phyloP scores from a whole-genome alignment of 805 yeast genomes.

The Starmerella etchellsii region DNA sequence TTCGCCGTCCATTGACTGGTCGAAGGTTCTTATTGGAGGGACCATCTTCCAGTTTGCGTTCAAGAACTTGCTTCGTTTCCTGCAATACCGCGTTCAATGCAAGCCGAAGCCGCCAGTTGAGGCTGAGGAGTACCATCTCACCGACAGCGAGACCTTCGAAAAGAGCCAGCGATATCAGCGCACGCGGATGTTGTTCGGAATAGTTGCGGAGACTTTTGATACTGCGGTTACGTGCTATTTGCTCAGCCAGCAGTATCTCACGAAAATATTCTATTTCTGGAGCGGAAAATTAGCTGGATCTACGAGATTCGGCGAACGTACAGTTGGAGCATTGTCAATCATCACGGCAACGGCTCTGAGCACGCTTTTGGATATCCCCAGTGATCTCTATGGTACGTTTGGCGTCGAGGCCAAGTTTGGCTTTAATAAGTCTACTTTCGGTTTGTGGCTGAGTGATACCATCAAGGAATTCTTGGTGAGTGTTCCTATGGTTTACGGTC shows the following conservation, averaged over 20 bases:
- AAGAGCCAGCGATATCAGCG: slow-evolving; percentile 68
- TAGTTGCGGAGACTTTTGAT: slow-evolving; percentile 40
- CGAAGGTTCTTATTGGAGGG: slow-evolving; percentile 56
- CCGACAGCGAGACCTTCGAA: slow-evolving; percentile 50
- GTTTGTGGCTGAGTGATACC: slow-evolving; percentile 60
- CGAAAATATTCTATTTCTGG: slow-evolving; percentile 46
- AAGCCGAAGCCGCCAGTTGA: slow-evolving; percentile 45
- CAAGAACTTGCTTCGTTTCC: slow-evolving; percentile 56
- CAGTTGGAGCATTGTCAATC: slow-evolving; percentile 1
- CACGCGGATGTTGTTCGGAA: slow-evolving; percentile 61
- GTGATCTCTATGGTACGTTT: slow-evolving; percentile 64
- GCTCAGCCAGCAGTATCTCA: slow-evolving; percentile 44
- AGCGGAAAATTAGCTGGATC: slow-evolving; percentile 8
- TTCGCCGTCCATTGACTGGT: slow-evolving; percentile 45
- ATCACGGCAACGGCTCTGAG: slow-evolving; percentile 31
- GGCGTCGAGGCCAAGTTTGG: slow-evolving; percentile 88
- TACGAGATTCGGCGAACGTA: slow-evolving; percentile 31
- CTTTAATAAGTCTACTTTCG: slow-evolving; percentile 71
- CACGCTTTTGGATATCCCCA: slow-evolving; percentile 49
- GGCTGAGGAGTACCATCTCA: slow-evolving; percentile 49
- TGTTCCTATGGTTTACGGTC: slow-evolving; percentile 53
- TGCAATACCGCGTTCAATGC: slow-evolving; percentile 45
- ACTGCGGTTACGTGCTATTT: slow-evolving; percentile 27
- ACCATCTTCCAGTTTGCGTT: slow-evolving; percentile 63
- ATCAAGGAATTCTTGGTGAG: slow-evolving; percentile 47